Percentiles rank a stretch among this genome's conserved stretches.
Evolutionary conservation across 139 green algal genomes (phyloP).

Genomic region (Micromonas commoda): DNA sequence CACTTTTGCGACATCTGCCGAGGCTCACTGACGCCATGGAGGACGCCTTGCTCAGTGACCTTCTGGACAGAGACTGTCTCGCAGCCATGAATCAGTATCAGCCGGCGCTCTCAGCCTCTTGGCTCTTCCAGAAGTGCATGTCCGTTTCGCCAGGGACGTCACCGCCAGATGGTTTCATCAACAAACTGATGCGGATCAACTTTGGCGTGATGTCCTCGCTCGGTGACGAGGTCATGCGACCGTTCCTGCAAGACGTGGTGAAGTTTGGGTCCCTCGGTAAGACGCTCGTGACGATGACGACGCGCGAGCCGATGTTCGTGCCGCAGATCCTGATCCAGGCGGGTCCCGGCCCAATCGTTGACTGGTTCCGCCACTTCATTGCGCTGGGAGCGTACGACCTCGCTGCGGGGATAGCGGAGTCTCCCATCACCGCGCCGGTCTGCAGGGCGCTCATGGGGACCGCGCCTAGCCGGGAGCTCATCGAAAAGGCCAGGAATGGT

Average conservation of each 20-base stretch:
- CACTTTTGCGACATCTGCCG: slow-evolving; percentile 61
- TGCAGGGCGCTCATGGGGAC: neutral
- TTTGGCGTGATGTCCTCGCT: slow-evolving; percentile 68
- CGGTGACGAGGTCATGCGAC: slow-evolving; percentile 65
- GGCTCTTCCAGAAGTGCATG: slow-evolving; percentile 89
- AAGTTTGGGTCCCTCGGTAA: slow-evolving; percentile 56
- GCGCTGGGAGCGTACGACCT: slow-evolving; percentile 19
- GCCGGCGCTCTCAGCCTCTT: slow-evolving; percentile 43
- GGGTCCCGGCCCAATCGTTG: slow-evolving; percentile 17
- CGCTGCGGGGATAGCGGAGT: neutral
- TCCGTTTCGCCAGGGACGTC: slow-evolving; percentile 41
- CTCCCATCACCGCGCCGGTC: neutral
- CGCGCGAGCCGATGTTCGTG: slow-evolving; percentile 18
- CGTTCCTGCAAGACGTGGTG: slow-evolving; percentile 88
- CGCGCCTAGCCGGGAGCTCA: neutral
- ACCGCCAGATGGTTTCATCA: slow-evolving; percentile 29
- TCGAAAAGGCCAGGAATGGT: slow-evolving; percentile 13
- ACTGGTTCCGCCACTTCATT: slow-evolving; percentile 36
- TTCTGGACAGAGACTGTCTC: neutral
- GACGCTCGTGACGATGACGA: slow-evolving; percentile 41
- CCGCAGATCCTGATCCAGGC: slow-evolving; percentile 19
- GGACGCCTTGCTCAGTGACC: slow-evolving; percentile 9
- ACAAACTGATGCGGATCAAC: slow-evolving; percentile 53
- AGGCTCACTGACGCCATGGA: slow-evolving; percentile 37
- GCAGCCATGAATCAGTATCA: slow-evolving; percentile 51